Percentiles rank a stretch among this genome's conserved stretches.
phyloP scores from a whole-genome alignment of 192 early-diverging fungal genomes.

The Lobulomyces angularis region DNA sequence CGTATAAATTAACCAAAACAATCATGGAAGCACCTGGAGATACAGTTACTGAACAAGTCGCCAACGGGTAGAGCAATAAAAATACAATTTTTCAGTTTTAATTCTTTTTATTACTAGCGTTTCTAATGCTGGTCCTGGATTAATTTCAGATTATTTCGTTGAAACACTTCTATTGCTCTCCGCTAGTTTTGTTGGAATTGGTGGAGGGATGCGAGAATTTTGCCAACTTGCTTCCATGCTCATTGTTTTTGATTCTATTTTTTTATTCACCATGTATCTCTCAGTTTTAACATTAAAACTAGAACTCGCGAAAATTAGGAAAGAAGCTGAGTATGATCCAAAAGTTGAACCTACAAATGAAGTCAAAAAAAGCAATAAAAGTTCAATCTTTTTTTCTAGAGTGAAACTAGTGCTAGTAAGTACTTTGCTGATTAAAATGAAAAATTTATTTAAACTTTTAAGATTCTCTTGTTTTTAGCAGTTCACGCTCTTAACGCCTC shows the following conservation, averaged over 20 bases:
- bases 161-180: conserved; percentile 68
- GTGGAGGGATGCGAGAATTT: conserved; percentile 57
- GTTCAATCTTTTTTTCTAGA: no score
- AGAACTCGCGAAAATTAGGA: conserved; percentile 51
- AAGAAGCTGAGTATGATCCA: no score
- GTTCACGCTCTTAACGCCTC: conserved; percentile 24
- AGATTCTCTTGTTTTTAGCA: conserved; percentile 18
- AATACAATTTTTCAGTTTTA: conserved; percentile 22
- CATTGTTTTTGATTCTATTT: conserved; percentile 64
- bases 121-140: conserved; percentile 39
- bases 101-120: conserved; percentile 54
- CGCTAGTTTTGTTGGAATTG: conserved; percentile 56
- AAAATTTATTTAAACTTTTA: no score
- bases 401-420: no score
- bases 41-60: conserved; percentile 3
- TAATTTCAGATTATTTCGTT: conserved; percentile 68
- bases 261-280: conserved; percentile 77
- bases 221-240: conserved; percentile 69
- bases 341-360: no score
- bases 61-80: background rate
- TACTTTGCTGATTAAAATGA: no score
- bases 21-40: conserved; percentile 34
- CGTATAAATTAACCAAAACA: conserved; percentile 65
- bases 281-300: conserved; percentile 78
- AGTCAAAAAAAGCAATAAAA: no score